Conservation (phyloP, 78 protist species). For the Bodo saltans region DNA sequence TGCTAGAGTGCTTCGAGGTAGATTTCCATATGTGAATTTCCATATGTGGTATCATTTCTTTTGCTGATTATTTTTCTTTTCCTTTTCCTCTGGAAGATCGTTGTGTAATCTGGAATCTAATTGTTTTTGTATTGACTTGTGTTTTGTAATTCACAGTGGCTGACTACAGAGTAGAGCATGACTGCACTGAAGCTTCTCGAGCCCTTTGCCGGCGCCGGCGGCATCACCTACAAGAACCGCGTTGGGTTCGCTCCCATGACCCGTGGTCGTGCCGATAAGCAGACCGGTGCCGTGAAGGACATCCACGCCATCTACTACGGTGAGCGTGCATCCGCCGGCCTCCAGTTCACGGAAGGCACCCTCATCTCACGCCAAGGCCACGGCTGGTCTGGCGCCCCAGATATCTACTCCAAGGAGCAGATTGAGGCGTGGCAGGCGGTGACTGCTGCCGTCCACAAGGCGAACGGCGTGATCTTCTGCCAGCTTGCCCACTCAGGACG, state of each 20-base stretch:
- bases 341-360: conserved; percentile 26
- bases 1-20: no score
- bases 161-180: no score
- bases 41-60: no score
- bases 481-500: conserved; percentile 37
- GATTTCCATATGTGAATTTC: no score
- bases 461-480: conserved; percentile 32
- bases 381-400: not conserved
- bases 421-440: conserved; percentile 25
- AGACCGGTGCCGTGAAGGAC: not conserved
- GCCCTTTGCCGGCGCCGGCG: no score
- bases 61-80: no score
- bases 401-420: conserved; percentile 30
- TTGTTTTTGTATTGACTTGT: no score
- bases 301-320: conserved; percentile 13
- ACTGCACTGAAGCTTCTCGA: no score
- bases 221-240: conserved; percentile 29
- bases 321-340: conserved; percentile 4
- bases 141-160: no score
- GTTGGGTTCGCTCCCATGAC: conserved; percentile 49
- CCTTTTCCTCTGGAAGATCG: no score
- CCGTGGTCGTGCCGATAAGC: conserved; percentile 34
- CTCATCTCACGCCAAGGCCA: not conserved
- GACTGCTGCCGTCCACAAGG: conserved; percentile 38
- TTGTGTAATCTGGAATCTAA: no score